phyloP scores from a whole-genome alignment of 2,329 filamentous ascomycete species.

The Talaromyces atroroseus region DNA sequence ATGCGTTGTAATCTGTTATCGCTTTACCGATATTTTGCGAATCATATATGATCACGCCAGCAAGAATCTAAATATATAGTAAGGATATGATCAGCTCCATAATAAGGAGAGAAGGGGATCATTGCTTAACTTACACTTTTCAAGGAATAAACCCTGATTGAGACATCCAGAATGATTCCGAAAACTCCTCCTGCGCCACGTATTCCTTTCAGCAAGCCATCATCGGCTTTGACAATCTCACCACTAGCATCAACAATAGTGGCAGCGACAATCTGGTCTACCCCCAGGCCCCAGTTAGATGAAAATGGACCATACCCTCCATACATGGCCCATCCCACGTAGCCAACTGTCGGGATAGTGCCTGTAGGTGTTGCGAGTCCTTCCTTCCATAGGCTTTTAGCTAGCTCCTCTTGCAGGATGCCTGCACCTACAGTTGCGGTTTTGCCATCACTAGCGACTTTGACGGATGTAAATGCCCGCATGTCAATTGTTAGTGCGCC shows the following conservation, averaged over 20 bases:
- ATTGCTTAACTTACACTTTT: slow-evolving; percentile 2
- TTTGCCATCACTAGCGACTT: slow-evolving; percentile 21
- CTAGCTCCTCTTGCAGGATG: slow-evolving; percentile 26
- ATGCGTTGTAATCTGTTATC: slow-evolving; percentile 18
- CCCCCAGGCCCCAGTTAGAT: slow-evolving; percentile 28
- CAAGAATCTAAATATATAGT: slow-evolving; percentile 15
- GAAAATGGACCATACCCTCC: slow-evolving; percentile 36
- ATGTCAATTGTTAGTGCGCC: slow-evolving; percentile 34
- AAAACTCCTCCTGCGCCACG: slow-evolving; percentile 38
- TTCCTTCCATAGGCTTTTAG: slow-evolving; percentile 22
- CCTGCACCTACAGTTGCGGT: slow-evolving; percentile 35
- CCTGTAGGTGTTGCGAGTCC: slow-evolving; percentile 24
- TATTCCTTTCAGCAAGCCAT: slow-evolving; percentile 34
- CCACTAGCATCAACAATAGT: slow-evolving; percentile 36
- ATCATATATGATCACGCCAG: slow-evolving; percentile 28
- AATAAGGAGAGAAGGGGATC: not conserved
- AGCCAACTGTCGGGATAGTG: slow-evolving; percentile 28
- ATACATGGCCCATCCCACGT: slow-evolving; percentile 33
- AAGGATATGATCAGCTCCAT: not conserved
- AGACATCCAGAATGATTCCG: slow-evolving; percentile 38
- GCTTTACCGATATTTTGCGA: slow-evolving; percentile 24
- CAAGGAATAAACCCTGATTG: slow-evolving; percentile 33
- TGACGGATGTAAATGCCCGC: slow-evolving; percentile 31
- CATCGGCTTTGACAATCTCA: slow-evolving; percentile 33
- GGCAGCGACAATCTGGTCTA: slow-evolving; percentile 37